These are phyloP conservation scores for Chaetomiaceae sp. DNA, from an alignment of 2,329 filamentous ascomycete species.

Conservation along the genomic window DNA sequence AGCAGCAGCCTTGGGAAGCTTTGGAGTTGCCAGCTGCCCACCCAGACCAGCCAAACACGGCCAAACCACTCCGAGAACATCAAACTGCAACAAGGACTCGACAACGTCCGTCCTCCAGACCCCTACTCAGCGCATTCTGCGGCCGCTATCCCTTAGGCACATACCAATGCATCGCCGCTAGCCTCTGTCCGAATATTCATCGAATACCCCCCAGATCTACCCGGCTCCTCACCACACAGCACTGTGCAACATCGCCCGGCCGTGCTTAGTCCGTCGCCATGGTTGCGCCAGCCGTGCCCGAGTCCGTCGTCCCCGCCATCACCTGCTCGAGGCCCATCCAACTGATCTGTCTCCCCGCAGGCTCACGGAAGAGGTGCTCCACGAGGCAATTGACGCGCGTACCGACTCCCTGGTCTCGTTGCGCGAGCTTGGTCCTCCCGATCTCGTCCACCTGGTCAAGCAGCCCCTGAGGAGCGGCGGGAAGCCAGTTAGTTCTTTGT, in stretches of 20 bases:
- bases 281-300: slow-evolving; percentile 71
- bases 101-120: neutral
- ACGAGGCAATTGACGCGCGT: slow-evolving; percentile 87
- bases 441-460: slow-evolving; percentile 92
- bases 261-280: slow-evolving; percentile 42
- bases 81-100: neutral
- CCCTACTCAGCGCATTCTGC: neutral
- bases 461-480: slow-evolving; percentile 53
- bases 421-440: slow-evolving; percentile 90
- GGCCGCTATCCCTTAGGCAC: neutral
- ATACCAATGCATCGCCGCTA: neutral
- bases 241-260: slow-evolving; percentile 1
- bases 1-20: neutral
- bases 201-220: neutral
- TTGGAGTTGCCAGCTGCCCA: neutral
- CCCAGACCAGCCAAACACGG: neutral
- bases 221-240: neutral
- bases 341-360: slow-evolving; percentile 43
- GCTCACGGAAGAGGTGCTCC: slow-evolving; percentile 87
- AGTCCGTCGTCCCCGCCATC: slow-evolving; percentile 48
- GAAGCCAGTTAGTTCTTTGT: slow-evolving; percentile 45
- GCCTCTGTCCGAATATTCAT: neutral
- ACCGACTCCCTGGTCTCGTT: slow-evolving; percentile 82
- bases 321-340: neutral
- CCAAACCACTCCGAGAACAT: slow-evolving; percentile 1